Evolutionary conservation across 345 rosid genomes (phyloP), one percentile per base, ranked within the genome.

Genomic region (Trapa bicornis): DNA sequence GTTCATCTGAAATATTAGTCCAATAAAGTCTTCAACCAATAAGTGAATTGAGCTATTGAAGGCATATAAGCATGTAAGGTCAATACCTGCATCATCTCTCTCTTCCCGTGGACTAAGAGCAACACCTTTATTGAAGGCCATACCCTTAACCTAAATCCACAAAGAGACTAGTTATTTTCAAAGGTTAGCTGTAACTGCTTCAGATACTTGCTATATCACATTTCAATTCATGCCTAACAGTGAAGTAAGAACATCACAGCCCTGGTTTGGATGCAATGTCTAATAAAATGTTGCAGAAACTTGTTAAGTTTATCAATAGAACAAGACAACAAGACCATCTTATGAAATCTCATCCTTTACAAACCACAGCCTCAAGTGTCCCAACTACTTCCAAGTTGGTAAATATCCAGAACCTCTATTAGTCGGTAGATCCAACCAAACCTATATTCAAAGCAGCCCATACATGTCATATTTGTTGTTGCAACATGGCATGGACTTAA

Each of bases 71-170:
- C 38, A 33, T 16, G 37, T 29, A 63, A 63, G 66, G 45, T 42
- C 2, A 56, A 32, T 75, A 84, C 96, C 97, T 69, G 98, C 97
- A 73, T 83, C 86, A 66, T 86, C 82, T 74, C 96, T 86, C 79
- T 90, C 98, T 72, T 77, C 75, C 15, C 80, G 68, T 33, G 89
- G 72, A 37, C 74, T 84, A 53, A 89, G 81, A 67, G 79, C 35
- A 65, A 86, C 38, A 52, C 94, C 97, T 68, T 88, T 88, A 84
- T 88, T 86, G 63, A 84, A 83, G 71, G 97, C 93, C 98, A 89
- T 92, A 50, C 98, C 98, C 85, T 92, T 92, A 54, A 85, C 98
- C 97, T 92, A 76, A 70, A 65, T 68, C 71, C 54, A 74, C 42
- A 17, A 60, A 50, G 39, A 61, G 70, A 3, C 60, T 56, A 39